phyloP scores from a whole-genome alignment of 2,329 filamentous ascomycete species.

The Fusarium camptoceras region DNA sequence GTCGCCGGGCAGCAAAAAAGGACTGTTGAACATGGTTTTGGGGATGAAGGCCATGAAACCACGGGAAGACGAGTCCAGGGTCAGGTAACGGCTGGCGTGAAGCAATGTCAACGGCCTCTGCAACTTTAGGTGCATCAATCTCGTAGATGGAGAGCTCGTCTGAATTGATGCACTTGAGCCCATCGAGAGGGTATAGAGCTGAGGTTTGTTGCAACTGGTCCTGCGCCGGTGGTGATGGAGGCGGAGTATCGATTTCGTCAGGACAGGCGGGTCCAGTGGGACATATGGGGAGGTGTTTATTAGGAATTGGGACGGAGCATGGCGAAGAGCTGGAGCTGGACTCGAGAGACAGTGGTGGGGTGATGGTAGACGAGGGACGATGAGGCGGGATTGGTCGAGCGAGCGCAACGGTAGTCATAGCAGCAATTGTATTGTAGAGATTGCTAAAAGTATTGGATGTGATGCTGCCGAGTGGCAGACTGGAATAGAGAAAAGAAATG shows the following conservation, averaged over 20 bases:
- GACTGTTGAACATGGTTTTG: slow-evolving; percentile 89
- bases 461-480: slow-evolving; percentile 2
- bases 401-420: slow-evolving; percentile 68
- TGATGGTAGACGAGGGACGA: slow-evolving; percentile 57
- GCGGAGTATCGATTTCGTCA: slow-evolving; percentile 70
- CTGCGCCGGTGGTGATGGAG: slow-evolving; percentile 74
- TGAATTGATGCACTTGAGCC: slow-evolving; percentile 65
- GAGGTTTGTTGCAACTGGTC: slow-evolving; percentile 70
- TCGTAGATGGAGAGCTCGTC: slow-evolving; percentile 74
- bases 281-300: slow-evolving; percentile 91
- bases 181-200: slow-evolving; percentile 78
- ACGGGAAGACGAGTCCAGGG: slow-evolving; percentile 90
- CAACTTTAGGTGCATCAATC: slow-evolving; percentile 75
- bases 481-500: slow-evolving; percentile 18
- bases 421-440: slow-evolving; percentile 9
- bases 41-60: slow-evolving; percentile 92
- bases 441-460: slow-evolving; percentile 8
- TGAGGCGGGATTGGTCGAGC: slow-evolving; percentile 61
- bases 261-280: slow-evolving; percentile 76
- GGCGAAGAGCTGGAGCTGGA: slow-evolving; percentile 41
- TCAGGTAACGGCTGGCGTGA: slow-evolving; percentile 86
- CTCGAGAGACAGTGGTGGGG: slow-evolving; percentile 57
- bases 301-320: slow-evolving; percentile 70
- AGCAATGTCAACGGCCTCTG: slow-evolving; percentile 78
- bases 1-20: slow-evolving; percentile 86